Evolutionary conservation across 2,329 filamentous ascomycete species (phyloP).

Genomic region (Huntiella decipiens): DNA sequence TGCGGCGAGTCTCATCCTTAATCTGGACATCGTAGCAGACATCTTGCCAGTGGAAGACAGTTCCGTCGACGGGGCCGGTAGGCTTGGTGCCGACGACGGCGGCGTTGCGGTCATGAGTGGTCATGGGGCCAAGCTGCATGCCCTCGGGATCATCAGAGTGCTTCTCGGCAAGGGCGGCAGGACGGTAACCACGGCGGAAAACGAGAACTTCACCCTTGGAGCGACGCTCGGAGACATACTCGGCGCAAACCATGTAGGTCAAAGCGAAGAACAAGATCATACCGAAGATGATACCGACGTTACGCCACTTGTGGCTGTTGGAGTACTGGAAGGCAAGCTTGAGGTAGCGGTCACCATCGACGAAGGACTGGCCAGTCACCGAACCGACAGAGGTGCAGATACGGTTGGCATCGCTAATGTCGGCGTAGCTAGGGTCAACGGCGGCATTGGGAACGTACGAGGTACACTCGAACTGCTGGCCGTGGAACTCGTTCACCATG

Average conservation of each 20-base stretch:
- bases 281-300: constrained; percentile 48
- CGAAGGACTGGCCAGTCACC: constrained; percentile 27
- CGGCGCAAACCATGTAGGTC: constrained; percentile 44
- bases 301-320: constrained; percentile 44
- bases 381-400: constrained; percentile 44
- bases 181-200: constrained; percentile 50
- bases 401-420: constrained; percentile 21
- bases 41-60: constrained; percentile 71
- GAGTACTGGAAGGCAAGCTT: constrained; percentile 35
- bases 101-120: constrained; percentile 24
- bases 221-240: constrained; percentile 45
- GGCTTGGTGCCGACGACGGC: constrained; percentile 12
- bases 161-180: constrained; percentile 38
- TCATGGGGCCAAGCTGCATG: constrained; percentile 28
- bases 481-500: constrained; percentile 58
- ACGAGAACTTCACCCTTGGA: constrained; percentile 62
- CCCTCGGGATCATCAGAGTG: constrained; percentile 42
- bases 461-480: constrained; percentile 37
- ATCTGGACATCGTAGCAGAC: constrained; percentile 65
- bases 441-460: constrained; percentile 25
- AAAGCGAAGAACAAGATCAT: constrained; percentile 43
- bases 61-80: constrained; percentile 26
- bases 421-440: constrained; percentile 20
- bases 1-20: constrained; percentile 49
- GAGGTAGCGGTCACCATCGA: constrained; percentile 41